Percentiles rank a stretch among this genome's conserved stretches.
phyloP scores from a whole-genome alignment of 1,284 basidiomycete species.

The Thecaphora thlaspeos region DNA sequence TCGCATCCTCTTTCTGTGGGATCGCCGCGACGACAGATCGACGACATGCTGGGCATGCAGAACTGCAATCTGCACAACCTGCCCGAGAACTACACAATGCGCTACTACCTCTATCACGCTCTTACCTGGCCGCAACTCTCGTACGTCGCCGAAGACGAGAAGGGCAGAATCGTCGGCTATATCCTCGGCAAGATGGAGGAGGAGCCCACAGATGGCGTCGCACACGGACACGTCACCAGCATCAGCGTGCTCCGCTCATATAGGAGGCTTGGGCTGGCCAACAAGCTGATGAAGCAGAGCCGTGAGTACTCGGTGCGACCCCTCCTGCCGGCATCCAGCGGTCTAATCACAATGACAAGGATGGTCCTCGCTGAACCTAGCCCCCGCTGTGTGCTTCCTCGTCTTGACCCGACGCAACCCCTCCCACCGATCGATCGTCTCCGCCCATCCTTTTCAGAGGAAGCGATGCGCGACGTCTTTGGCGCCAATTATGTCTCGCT shows the following conservation, averaged over 20 bases:
- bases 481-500: slow-evolving; percentile 53
- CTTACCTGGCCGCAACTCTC: slow-evolving; percentile 91
- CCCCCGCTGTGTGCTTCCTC: too few relatives aligned
- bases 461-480: slow-evolving; percentile 55
- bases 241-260: slow-evolving; percentile 55
- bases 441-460: slow-evolving; percentile 40
- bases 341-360: too few relatives aligned
- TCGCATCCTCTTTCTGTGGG: too few relatives aligned
- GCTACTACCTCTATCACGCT: slow-evolving; percentile 73
- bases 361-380: too few relatives aligned
- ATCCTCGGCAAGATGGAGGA: slow-evolving; percentile 84
- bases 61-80: slow-evolving; percentile 57
- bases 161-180: slow-evolving; percentile 87
- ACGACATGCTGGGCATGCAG: slow-evolving; percentile 55
- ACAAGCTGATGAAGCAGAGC: slow-evolving; percentile 56
- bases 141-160: slow-evolving; percentile 86
- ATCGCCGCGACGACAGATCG: too few relatives aligned
- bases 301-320: slow-evolving; percentile 37
- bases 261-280: slow-evolving; percentile 52
- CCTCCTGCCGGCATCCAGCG: too few relatives aligned
- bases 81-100: slow-evolving; percentile 56
- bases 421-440: too few relatives aligned
- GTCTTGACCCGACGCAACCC: too few relatives aligned
- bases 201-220: slow-evolving; percentile 55
- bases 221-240: slow-evolving; percentile 56